A percentile compares a stretch with the other conserved stretches of the same genome.
phyloP scores from a whole-genome alignment of 208 protist species.

The Leishmania guyanensis region DNA sequence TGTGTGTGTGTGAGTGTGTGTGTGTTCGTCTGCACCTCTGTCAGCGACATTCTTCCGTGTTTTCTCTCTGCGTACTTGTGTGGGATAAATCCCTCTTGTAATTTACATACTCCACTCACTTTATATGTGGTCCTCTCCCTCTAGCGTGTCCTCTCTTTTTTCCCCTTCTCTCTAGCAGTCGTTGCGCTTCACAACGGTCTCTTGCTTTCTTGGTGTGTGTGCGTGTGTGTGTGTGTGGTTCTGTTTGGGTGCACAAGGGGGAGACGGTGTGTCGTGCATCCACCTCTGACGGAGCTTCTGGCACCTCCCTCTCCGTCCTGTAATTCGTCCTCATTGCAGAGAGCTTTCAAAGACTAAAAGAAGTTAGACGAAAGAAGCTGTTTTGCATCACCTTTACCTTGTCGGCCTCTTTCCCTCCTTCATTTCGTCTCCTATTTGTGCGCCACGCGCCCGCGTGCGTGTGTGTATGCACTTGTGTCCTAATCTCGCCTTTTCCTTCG shows the following conservation, averaged over 20 bases:
- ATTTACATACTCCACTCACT: neutral
- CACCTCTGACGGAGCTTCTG: neutral
- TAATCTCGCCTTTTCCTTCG: neutral
- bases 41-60: neutral
- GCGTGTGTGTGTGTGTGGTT: neutral
- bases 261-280: neutral
- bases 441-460: neutral
- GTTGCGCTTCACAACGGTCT: neutral
- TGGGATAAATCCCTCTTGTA: neutral
- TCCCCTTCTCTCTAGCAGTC: neutral
- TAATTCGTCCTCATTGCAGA: neutral
- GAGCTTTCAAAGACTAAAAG: neutral
- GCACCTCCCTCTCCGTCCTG: neutral
- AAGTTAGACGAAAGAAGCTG: neutral
- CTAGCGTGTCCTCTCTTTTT: neutral
- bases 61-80: neutral
- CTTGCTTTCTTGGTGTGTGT: neutral
- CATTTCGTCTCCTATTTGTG: neutral
- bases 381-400: neutral
- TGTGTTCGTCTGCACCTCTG: neutral
- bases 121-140: neutral
- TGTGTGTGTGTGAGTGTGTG: slow-evolving; percentile 3
- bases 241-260: neutral
- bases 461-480: neutral
- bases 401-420: neutral